Evolutionary conservation across 2,329 filamentous ascomycete species (phyloP), one percentile per base, ranked within the genome.

Genomic region (Penicillium sp.): DNA sequence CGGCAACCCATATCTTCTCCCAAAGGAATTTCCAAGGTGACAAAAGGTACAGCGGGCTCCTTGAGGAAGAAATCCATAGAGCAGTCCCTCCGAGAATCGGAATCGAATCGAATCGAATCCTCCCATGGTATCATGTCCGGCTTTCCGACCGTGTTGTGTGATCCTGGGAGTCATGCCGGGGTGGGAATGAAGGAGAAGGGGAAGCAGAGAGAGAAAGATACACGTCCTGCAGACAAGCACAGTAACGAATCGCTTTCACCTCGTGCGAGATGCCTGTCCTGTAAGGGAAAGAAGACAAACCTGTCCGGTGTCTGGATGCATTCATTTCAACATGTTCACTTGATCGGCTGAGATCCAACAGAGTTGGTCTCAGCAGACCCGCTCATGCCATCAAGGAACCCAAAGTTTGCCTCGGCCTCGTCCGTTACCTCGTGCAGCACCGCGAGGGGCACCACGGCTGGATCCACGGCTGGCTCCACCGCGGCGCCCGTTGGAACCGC

Each of bases 401-500:
- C 76, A 78, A 44, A 78, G 68, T 54, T 76, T 78, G 29, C 76
- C 76, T 55, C 74, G 74, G 27, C 76, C 76, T 58, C 76, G 73
- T 47, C 65, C 66, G 58, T 64, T 67, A 44, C 75, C 75, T 58
- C 75, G 71, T 39, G 69, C 54, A 26, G 62, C 58, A 26, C 72
- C 72, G 49, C 75, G 73, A 57, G 69, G 31, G 16, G 39, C 39
- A 42, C 46, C 48, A 16, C 48, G 29, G 37, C 16, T 27, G 21
- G 26, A 31, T 9, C 46, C 46, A n/a, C 48, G 48, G 13, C 43
- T 56, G 37, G 63, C 55, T 21, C 70, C 73, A 37, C 74, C 72
- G 29, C 75, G 74, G 35, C 72, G 71, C 42, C 67, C 68, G 42
- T 60, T 65, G 2, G 60, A 51, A 31, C 68, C 59, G 39, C 74